Evolutionary conservation across 371 early-diverging fungal species (phyloP).

Genomic region (Chytridium lagenaria): DNA sequence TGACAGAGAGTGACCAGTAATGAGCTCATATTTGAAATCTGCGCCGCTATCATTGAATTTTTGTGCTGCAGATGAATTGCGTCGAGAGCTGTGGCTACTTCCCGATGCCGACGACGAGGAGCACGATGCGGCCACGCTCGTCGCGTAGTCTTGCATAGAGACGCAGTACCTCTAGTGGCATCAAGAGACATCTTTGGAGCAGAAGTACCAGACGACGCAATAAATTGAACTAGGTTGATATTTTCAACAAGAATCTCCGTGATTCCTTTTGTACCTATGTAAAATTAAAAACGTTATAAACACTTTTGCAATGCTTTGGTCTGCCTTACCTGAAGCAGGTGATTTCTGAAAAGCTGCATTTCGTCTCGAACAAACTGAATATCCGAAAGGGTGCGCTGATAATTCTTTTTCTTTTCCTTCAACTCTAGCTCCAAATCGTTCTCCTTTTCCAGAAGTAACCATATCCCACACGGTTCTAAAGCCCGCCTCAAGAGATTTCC

Average conservation of each 20-base stretch:
- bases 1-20: too few species aligned
- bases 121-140: too few species aligned
- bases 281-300: not conserved
- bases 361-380: not conserved
- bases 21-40: too few species aligned
- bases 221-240: not conserved
- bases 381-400: not conserved
- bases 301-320: not conserved
- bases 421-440: not conserved
- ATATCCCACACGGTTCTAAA: not conserved
- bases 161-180: too few species aligned
- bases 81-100: too few species aligned
- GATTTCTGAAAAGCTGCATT: not conserved
- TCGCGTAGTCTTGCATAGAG: too few species aligned
- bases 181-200: too few species aligned
- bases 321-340: not conserved
- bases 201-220: too few species aligned
- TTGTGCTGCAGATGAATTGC: too few species aligned
- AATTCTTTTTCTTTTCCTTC: not conserved
- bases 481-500: not conserved
- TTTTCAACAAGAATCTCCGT: not conserved
- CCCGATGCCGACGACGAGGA: too few species aligned
- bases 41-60: too few species aligned
- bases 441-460: not conserved
- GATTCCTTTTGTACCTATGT: not conserved